phyloP scores from a whole-genome alignment of 2,329 filamentous ascomycete species.

The Metarhizium humberi region DNA sequence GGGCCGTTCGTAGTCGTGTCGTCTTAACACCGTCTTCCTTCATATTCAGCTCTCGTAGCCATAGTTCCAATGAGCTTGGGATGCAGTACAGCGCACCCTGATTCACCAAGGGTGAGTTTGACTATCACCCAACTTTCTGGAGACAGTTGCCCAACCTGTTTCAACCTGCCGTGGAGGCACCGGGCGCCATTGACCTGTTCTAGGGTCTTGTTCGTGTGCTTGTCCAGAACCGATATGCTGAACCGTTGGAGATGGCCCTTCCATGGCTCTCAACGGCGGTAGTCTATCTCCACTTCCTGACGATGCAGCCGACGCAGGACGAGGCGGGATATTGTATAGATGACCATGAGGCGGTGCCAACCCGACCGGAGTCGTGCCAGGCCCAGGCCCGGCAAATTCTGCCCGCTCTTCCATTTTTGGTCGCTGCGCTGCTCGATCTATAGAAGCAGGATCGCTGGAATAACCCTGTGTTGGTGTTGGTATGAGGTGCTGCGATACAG shows the following conservation, averaged over 20 bases:
- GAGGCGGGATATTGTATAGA: constrained; percentile 25
- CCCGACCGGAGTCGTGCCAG: constrained; percentile 23
- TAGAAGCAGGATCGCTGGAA: constrained; percentile 31
- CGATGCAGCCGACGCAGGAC: constrained; percentile 28
- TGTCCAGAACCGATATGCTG: constrained; percentile 15
- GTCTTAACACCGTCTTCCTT: neutral
- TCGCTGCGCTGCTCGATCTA: constrained; percentile 36
- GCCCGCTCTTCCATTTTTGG: constrained; percentile 38
- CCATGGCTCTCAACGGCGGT: constrained; percentile 38
- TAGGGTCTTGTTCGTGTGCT: constrained; percentile 24
- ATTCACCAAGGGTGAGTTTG: constrained; percentile 5
- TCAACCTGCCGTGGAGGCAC: constrained; percentile 22
- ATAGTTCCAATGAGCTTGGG: neutral
- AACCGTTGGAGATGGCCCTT: constrained; percentile 19
- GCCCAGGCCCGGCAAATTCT: constrained; percentile 28
- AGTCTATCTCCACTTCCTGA: constrained; percentile 32
- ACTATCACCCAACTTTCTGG: constrained; percentile 14
- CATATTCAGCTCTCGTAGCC: neutral
- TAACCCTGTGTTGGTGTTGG: constrained; percentile 23
- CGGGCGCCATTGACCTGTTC: constrained; percentile 26
- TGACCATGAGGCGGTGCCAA: constrained; percentile 33
- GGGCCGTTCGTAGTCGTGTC: neutral
- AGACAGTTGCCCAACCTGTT: constrained; percentile 27
- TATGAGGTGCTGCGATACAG: constrained; percentile 18
- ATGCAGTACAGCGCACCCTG: neutral